These are phyloP conservation scores for Calocera cornea DNA, from an alignment of 768 basidiomycete species.

Conservation along the genomic window DNA sequence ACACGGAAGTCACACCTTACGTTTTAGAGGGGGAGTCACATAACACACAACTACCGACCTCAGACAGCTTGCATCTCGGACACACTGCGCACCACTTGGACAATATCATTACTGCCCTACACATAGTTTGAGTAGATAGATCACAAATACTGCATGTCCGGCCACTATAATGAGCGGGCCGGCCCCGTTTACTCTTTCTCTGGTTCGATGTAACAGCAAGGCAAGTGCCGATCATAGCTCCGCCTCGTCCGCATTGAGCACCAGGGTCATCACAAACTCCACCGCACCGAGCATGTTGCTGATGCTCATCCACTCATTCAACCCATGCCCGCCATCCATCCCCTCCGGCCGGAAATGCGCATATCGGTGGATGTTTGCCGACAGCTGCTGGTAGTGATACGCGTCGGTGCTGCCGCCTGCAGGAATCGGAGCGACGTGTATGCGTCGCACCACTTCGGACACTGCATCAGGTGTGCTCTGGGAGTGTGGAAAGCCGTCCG, in stretches of 20 bases:
- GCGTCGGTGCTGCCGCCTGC: constrained; percentile 29
- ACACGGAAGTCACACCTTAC: no score
- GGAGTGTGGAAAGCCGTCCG: constrained; percentile 15
- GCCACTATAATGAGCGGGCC: no score
- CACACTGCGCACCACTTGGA: no score
- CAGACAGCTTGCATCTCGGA: no score
- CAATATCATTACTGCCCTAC: no score
- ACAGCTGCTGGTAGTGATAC: constrained; percentile 40
- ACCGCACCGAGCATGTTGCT: constrained; percentile 49
- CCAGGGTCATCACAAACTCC: constrained; percentile 48
- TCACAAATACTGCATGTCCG: no score
- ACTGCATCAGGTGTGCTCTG: constrained; percentile 15
- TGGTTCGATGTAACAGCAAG: no score
- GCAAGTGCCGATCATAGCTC: neutral
- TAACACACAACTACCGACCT: no score
- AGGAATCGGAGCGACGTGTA: constrained; percentile 28
- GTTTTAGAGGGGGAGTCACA: no score
- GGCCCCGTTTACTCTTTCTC: no score
- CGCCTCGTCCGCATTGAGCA: constrained; percentile 52
- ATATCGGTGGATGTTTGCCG: constrained; percentile 57
- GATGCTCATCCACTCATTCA: constrained; percentile 22
- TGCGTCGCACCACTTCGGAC: neutral
- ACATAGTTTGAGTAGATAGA: no score
- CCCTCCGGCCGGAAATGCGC: constrained; percentile 2
- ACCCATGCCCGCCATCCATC: neutral